Evolutionary conservation across 2,329 filamentous ascomycete species (phyloP).

Genomic region (Trichoderma brevicompactum): DNA sequence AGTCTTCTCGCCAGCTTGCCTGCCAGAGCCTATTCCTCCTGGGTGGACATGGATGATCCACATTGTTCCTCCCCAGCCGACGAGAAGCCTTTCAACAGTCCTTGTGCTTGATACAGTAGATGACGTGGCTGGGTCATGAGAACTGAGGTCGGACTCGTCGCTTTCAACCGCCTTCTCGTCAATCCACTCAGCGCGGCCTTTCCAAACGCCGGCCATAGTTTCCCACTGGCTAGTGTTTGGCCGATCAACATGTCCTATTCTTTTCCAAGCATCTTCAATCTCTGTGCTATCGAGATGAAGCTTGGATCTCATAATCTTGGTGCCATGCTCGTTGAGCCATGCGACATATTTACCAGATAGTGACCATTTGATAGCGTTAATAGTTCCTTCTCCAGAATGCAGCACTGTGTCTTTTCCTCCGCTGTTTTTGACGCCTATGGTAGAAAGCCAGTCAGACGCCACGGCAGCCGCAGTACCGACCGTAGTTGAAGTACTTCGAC

Average conservation of each 20-base stretch:
- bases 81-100: conserved; percentile 75
- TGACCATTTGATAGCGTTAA: conserved; percentile 94
- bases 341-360: conserved; percentile 87
- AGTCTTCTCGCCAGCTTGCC: conserved; percentile 69
- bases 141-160: conserved; percentile 60
- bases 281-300: conserved; percentile 77
- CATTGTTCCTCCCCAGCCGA: conserved; percentile 94
- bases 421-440: conserved; percentile 73
- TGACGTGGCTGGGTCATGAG: conserved; percentile 46
- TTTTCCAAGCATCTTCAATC: conserved; percentile 86
- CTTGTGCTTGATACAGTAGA: conserved; percentile 54
- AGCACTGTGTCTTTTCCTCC: conserved; percentile 83
- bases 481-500: conserved; percentile 85
- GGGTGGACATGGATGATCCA: conserved; percentile 94
- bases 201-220: conserved; percentile 96
- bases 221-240: conserved; percentile 89
- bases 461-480: conserved; percentile 80
- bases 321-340: conserved; percentile 96
- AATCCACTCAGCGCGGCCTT: conserved; percentile 89
- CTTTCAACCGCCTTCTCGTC: conserved; percentile 79
- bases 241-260: conserved; percentile 88
- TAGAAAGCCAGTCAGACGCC: conserved; percentile 88
- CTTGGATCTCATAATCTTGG: conserved; percentile 96
- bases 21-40: conserved; percentile 68
- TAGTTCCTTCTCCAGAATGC: conserved; percentile 89